Evolutionary conservation across 345 rosid genomes (phyloP).

Genomic region (Syzygium grande): DNA sequence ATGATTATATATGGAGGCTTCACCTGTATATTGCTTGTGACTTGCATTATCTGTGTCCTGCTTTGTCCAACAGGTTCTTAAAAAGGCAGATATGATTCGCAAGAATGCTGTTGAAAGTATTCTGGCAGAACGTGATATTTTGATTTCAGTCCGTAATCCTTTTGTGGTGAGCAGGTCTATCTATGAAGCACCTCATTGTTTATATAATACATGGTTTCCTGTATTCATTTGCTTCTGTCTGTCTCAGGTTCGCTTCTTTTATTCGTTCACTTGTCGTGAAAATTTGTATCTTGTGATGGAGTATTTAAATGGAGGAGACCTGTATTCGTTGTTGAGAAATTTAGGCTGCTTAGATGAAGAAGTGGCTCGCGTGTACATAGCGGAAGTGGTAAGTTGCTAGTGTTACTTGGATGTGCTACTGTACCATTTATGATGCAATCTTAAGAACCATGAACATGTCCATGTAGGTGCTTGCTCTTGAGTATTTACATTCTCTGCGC

Average conservation of each 20-base stretch:
- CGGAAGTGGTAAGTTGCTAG: constrained; percentile 84
- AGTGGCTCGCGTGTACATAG: constrained; percentile 95
- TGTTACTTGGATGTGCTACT: neutral
- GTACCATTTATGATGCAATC: neutral
- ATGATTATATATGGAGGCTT: neutral
- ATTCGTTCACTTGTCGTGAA: constrained; percentile 98
- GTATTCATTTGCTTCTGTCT: constrained; percentile 18
- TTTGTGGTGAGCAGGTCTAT: constrained; percentile 92
- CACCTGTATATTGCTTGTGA: neutral
- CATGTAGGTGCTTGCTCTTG: constrained; percentile 90
- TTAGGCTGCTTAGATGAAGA: constrained; percentile 98
- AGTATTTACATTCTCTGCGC: constrained; percentile 83
- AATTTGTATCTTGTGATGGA: constrained; percentile 99
- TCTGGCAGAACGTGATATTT: constrained; percentile 97
- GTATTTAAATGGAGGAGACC: constrained; percentile 97
- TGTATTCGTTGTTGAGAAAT: constrained; percentile 92
- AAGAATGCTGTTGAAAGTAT: constrained; percentile 99
- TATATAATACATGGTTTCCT: constrained; percentile 6
- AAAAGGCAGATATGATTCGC: constrained; percentile 98
- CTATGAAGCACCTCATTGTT: constrained; percentile 17
- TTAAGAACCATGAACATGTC: neutral
- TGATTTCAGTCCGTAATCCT: constrained; percentile 97
- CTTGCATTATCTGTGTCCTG: neutral
- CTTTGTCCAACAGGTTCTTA: constrained; percentile 65
- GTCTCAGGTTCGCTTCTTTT: constrained; percentile 95